Conservation (phyloP, 2,329 filamentous ascomycete genomes). For the Bipolaris zeicola region DNA sequence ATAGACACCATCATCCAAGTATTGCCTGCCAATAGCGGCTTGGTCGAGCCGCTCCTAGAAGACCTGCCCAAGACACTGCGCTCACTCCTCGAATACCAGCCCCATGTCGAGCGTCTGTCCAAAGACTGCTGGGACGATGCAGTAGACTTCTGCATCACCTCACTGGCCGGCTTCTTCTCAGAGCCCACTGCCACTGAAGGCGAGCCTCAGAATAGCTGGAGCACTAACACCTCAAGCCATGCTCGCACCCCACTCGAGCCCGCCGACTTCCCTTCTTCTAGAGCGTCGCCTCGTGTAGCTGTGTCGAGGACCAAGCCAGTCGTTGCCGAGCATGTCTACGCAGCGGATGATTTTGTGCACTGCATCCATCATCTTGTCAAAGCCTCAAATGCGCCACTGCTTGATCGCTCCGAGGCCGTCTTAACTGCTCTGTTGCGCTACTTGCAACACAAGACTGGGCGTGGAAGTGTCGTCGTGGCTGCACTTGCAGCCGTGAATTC, state of each 20-base stretch:
- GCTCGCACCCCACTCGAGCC: slow-evolving; percentile 41
- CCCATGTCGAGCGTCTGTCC: slow-evolving; percentile 80
- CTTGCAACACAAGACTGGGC: slow-evolving; percentile 65
- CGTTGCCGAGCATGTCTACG: slow-evolving; percentile 29
- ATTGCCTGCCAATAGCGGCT: slow-evolving; percentile 66
- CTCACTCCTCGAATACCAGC: slow-evolving; percentile 70
- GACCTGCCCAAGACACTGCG: slow-evolving; percentile 81
- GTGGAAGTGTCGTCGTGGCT: slow-evolving; percentile 70
- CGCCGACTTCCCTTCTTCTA: slow-evolving; percentile 30
- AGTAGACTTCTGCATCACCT: slow-evolving; percentile 71
- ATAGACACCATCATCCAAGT: slow-evolving; percentile 82
- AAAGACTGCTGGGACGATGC: slow-evolving; percentile 70
- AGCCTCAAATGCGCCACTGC: slow-evolving; percentile 70
- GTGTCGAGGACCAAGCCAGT: slow-evolving; percentile 24
- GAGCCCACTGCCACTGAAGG: slow-evolving; percentile 28
- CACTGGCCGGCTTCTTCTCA: slow-evolving; percentile 53
- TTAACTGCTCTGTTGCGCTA: slow-evolving; percentile 64
- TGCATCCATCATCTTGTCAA: slow-evolving; percentile 69
- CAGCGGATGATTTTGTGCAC: slow-evolving; percentile 56
- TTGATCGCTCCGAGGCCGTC: slow-evolving; percentile 62
- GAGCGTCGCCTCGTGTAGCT: slow-evolving; percentile 32
- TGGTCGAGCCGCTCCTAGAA: slow-evolving; percentile 71
- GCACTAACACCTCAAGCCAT: slow-evolving; percentile 36
- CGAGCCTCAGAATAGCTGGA: slow-evolving; percentile 36
- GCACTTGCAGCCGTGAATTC: slow-evolving; percentile 78